Evolutionary conservation across 2,329 filamentous ascomycete genomes (phyloP).

Genomic region (Taxawa tesnikishii): DNA sequence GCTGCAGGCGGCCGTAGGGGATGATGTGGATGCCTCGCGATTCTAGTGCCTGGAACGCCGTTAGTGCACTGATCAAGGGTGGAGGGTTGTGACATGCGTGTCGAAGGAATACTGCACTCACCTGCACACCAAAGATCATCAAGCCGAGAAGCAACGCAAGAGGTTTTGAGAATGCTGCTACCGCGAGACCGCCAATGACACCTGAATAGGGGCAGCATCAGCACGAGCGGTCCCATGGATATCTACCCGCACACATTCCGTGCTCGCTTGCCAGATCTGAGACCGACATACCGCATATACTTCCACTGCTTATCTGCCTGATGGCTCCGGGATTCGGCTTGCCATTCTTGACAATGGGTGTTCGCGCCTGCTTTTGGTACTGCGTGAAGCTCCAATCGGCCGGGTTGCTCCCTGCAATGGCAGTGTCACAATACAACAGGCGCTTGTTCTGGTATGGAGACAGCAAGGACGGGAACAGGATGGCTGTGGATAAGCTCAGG

Average conservation of each 20-base stretch:
- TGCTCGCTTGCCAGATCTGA: not conserved
- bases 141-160: conserved; percentile 56
- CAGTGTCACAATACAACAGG: conserved; percentile 24
- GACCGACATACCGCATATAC: conserved; percentile 29
- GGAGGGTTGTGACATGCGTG: too few relatives aligned
- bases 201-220: conserved; percentile 29
- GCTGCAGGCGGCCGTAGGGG: conserved; percentile 35
- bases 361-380: conserved; percentile 26
- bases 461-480: conserved; percentile 14
- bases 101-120: too few relatives aligned
- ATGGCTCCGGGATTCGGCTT: conserved; percentile 27
- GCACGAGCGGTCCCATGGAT: too few relatives aligned
- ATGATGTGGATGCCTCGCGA: conserved; percentile 39
- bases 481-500: conserved; percentile 12
- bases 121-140: conserved; percentile 51
- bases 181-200: conserved; percentile 49
- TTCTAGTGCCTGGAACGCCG: conserved; percentile 31
- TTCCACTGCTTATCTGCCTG: conserved; percentile 33
- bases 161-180: conserved; percentile 59
- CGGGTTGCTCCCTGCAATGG: conserved; percentile 13
- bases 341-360: conserved; percentile 24
- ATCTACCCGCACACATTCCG: too few relatives aligned
- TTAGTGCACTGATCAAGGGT: not conserved
- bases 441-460: conserved; percentile 16
- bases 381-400: conserved; percentile 26